Conservation (phyloP, 768 basidiomycete genomes). For the Boletus eberwhitei region DNA sequence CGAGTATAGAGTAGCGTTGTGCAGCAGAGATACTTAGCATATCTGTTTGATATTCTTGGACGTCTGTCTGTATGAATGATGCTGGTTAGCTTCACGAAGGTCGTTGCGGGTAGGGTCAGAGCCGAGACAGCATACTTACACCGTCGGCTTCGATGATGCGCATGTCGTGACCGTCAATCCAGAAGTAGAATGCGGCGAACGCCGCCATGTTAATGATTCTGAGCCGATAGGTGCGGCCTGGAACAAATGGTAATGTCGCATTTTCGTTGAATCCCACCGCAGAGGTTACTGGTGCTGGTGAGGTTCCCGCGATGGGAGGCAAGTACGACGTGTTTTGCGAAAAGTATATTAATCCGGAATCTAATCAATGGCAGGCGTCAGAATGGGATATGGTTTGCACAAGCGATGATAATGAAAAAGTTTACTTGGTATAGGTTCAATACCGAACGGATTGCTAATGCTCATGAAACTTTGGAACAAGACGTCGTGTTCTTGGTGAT, state of each 20-base stretch:
- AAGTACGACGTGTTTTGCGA: constrained; percentile 72
- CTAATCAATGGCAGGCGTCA: constrained; percentile 34
- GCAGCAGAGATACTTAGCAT: constrained; percentile 75
- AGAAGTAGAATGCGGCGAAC: constrained; percentile 75
- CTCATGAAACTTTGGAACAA: constrained; percentile 67
- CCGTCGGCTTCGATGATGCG: constrained; percentile 81
- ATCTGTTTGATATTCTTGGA: constrained; percentile 69
- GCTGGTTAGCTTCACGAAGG: not conserved
- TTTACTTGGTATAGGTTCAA: constrained; percentile 84
- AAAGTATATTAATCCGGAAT: constrained; percentile 81
- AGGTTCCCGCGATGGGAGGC: constrained; percentile 51
- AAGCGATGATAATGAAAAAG: not conserved
- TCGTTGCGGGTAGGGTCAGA: not conserved
- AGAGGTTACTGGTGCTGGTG: constrained; percentile 43
- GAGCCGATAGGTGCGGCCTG: constrained; percentile 88
- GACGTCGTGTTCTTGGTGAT: constrained; percentile 68
- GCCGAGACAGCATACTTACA: constrained; percentile 39
- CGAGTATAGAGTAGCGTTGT: constrained; percentile 90
- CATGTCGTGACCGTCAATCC: constrained; percentile 89
- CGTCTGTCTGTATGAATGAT: constrained; percentile 57
- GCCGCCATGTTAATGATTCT: constrained; percentile 83
- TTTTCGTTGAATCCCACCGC: constrained; percentile 85
- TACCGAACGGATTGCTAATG: constrained; percentile 74
- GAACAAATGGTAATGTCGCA: constrained; percentile 72
- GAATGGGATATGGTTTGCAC: not conserved